Evolutionary conservation across 2,329 filamentous ascomycete species (phyloP), one percentile per base, ranked within the genome.

Genomic region (Ophiognomonia clavigignenti-juglandacearum): DNA sequence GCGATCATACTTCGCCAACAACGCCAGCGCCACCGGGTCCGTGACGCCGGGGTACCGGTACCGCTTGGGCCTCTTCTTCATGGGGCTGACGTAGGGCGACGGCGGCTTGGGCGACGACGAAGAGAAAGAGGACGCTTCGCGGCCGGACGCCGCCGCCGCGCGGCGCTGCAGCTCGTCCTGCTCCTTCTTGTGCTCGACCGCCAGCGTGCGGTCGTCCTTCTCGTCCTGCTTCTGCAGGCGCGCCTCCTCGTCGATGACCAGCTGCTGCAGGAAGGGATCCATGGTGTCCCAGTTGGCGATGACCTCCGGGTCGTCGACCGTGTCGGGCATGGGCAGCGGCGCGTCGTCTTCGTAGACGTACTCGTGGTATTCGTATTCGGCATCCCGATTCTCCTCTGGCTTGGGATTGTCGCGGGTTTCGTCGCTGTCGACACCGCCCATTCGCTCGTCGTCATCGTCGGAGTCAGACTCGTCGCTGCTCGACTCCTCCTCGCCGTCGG

Each of bases 1-100:
- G 29, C 22, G 37, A 38, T 51, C 42, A 29, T 48, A 41, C 38
- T 39, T 48, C 19, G 26, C 31, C 32, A 49, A 42, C 20, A 51
- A 35, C 8, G 41, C 31, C 11, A 51, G 49, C 11, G 34, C 36
- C 22, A 31, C 6, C 3, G 39, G 39, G 38, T 51, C 42, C 11
- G 27, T 37, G 38, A 51, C 39, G 16, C 26, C 26, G n/a, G 46
- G 42, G 43, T 47, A 50, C n/a, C 40, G 14, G 23, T 29, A 43
- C 38, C 20, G 16, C 24, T 45, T 35, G n/a, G 32, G 32, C 9
- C 9, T 7, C 14, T 35, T 35, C 13, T 35, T 35, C 13, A 18
- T n/a, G 16, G 32, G 32, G 10, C 32, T 38, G 23, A 14, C 32
- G 9, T 26, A 38, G 7, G 36, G 36, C 26, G 10, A 37, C 18